Evolutionary conservation across 1,284 basidiomycete genomes (phyloP).

Genomic region (Rugosomyces carneus): DNA sequence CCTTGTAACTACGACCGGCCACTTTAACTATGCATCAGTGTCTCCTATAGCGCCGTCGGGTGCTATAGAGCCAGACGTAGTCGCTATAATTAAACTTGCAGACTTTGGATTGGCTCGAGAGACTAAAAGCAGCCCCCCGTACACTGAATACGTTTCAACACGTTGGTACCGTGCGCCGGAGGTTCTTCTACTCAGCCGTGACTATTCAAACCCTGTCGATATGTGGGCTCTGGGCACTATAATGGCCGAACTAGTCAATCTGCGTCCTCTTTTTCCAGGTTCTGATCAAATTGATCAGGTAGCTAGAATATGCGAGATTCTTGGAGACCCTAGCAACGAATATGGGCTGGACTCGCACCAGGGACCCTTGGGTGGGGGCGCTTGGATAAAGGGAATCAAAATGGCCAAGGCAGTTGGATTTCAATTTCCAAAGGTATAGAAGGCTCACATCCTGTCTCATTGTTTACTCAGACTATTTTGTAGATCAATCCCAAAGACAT

Average conservation of each 20-base stretch:
- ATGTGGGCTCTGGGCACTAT: constrained; percentile 99
- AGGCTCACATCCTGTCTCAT: constrained; percentile 6
- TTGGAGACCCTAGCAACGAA: constrained; percentile 87
- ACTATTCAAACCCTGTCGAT: constrained; percentile 96
- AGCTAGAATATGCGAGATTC: constrained; percentile 80
- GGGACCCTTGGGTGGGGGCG: constrained; percentile 76
- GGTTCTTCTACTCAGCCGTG: constrained; percentile 84
- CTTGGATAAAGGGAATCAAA: constrained; percentile 81
- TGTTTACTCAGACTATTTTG: constrained; percentile 10
- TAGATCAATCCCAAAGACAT: constrained; percentile 78
- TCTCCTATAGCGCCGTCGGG: constrained; percentile 54
- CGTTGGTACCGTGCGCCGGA: constrained; percentile 99
- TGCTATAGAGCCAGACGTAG: constrained; percentile 85
- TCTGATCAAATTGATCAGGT: constrained; percentile 93
- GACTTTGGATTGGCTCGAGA: constrained; percentile 97
- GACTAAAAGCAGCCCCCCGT: constrained; percentile 85
- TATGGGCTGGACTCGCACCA: constrained; percentile 77
- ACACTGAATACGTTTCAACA: constrained; percentile 98
- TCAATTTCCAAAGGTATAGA: constrained; percentile 76
- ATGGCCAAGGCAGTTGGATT: constrained; percentile 88
- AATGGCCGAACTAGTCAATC: constrained; percentile 92
- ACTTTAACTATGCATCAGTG: constrained; percentile 88
- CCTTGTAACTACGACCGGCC: constrained; percentile 98
- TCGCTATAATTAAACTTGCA: constrained; percentile 96
- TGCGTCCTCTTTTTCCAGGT: constrained; percentile 98